phyloP scores from a whole-genome alignment of 108 stramenopile genomes.

The Skeletonema potamos region DNA sequence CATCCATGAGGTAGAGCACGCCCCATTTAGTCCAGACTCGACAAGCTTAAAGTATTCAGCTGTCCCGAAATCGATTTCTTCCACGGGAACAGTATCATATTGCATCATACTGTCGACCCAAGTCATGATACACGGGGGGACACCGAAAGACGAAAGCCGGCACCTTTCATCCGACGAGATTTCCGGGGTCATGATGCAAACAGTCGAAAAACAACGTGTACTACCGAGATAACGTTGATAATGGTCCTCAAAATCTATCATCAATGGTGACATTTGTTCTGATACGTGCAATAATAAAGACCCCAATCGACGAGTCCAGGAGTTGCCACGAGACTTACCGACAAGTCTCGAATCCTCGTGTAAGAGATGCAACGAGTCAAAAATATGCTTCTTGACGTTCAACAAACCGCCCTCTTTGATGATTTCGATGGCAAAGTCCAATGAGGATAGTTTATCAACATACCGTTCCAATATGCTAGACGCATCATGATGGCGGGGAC shows the following conservation, averaged over 20 bases:
- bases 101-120: slow-evolving; percentile 41
- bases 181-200: background rate
- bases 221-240: slow-evolving; percentile 47
- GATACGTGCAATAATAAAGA: slow-evolving; percentile 34
- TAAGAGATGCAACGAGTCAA: slow-evolving; percentile 71
- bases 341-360: slow-evolving; percentile 75
- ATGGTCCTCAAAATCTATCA: slow-evolving; percentile 58
- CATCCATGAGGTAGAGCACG: slow-evolving; percentile 49
- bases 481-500: background rate
- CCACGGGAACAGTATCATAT: background rate
- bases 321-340: slow-evolving; percentile 25
- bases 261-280: slow-evolving; percentile 23
- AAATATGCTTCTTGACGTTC: slow-evolving; percentile 38
- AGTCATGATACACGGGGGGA: slow-evolving; percentile 44
- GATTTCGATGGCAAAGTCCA: background rate
- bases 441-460: slow-evolving; percentile 15
- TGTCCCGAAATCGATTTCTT: slow-evolving; percentile 17
- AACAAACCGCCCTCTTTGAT: background rate
- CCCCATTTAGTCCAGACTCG: slow-evolving; percentile 41
- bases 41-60: slow-evolving; percentile 17
- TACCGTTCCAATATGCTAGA: background rate
- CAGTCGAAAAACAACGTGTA: slow-evolving; percentile 25
- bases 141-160: slow-evolving; percentile 21
- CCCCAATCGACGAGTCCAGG: slow-evolving; percentile 28
- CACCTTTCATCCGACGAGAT: background rate